Base-by-base conservation (phyloP, 2,329 filamentous ascomycete genomes). In the Aspergillus fischeri region DNA sequence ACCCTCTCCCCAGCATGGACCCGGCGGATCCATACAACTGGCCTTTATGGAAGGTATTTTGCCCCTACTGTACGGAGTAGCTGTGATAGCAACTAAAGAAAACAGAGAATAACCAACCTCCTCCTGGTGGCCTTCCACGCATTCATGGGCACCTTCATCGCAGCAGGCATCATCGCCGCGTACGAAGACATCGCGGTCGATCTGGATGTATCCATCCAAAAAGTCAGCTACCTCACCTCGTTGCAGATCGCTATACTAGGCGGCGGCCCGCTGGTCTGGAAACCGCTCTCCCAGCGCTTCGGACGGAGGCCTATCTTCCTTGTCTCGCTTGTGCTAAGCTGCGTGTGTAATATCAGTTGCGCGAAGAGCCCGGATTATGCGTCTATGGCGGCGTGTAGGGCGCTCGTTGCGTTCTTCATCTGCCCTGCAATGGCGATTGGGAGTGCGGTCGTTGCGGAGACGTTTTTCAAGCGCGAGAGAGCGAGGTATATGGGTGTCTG, bases 131-230 rank as follows among this genome's bases (percentile, higher is more conserved):
- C 82, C 0, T 82, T 84, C 63, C 81, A 85, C 57, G 80, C 82
- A 38, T 80, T 80, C 70, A 85, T 85, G 80, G 77, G 77, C 49
- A 82, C 81, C 3, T 85, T 86, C 64, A 82, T 76, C 3, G 81
- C 83, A 1, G 76, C 81, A 0, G 73, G 76, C 4, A 84, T 86
- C 60, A 82, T 84, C 54, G 80, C 83, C 2, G 82, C 81, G 2
- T 86, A 81, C 38, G 56, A 61, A 11, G 54, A 76, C 24, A 85
- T 86, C 21, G 76, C 81, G 2, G 66, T 71, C 38, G 82, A 85
- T 38, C 71, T 86, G 0, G 71, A 71, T 17, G 74, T 80, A 38
- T 75, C 71, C 10, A 68, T 85, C 2, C 80, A 82, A 52, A 67
- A 69, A 2, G 75, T 80, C 0, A 78, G 77, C 4, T 86, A 85